A percentile compares a stretch with the other conserved stretches of the same genome.
These are phyloP conservation scores for Phialophora chinensis DNA, from an alignment of 2,329 filamentous ascomycete species.

Conservation along the genomic window DNA sequence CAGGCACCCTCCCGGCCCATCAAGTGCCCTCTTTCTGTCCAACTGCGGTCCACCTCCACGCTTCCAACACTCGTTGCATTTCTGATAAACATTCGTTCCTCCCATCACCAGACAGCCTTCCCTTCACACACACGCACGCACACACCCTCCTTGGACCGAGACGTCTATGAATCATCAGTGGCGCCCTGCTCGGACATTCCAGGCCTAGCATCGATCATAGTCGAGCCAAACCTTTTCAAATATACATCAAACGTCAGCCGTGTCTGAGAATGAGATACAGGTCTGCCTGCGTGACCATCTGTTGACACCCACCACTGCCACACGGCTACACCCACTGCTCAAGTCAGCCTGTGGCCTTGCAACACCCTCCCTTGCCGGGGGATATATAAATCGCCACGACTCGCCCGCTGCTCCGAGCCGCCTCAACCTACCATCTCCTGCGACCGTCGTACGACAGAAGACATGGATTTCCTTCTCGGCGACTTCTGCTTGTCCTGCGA, in stretches of 20 bases:
- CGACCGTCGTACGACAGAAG: conserved; percentile 22
- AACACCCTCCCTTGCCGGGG: conserved; percentile 10
- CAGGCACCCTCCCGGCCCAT: conserved; percentile 19
- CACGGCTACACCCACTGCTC: conserved; percentile 16
- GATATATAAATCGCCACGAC: conserved; percentile 25
- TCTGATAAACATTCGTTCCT: conserved; percentile 17
- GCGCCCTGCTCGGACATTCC: not conserved
- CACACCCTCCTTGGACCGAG: not conserved
- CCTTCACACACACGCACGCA: conserved; percentile 8
- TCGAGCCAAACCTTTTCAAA: not conserved
- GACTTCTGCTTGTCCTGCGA: conserved; percentile 96
- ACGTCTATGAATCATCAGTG: conserved; percentile 14
- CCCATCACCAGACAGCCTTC: conserved; percentile 19
- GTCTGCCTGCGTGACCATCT: conserved; percentile 32
- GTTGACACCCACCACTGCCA: conserved; percentile 31
- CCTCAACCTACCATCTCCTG: conserved; percentile 19
- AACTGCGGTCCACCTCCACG: conserved; percentile 8
- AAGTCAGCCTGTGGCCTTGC: conserved; percentile 20
- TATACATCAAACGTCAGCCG: conserved; percentile 30
- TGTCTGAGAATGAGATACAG: conserved; percentile 27
- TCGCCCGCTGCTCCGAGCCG: conserved; percentile 14
- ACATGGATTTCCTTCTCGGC: conserved; percentile 69
- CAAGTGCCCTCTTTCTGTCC: conserved; percentile 4
- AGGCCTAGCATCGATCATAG: conserved; percentile 9
- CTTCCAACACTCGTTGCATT: conserved; percentile 14